Conservation (phyloP, 495 filamentous ascomycete species). For the Penicillium egyptiacum region DNA sequence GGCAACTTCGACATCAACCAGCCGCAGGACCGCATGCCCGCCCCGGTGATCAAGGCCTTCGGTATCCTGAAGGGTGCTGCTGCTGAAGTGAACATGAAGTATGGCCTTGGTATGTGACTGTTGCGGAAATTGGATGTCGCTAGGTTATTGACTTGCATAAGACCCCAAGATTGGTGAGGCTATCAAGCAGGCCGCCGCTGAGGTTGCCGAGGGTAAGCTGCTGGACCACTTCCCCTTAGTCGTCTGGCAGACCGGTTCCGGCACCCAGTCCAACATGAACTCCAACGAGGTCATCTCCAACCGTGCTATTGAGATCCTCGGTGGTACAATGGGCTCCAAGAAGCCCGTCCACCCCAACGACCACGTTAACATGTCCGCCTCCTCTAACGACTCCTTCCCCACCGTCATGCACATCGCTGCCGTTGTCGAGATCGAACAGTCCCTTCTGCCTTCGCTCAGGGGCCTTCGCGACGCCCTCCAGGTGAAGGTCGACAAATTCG, state of each 20-base stretch:
- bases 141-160: constrained; percentile 23
- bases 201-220: constrained; percentile 92
- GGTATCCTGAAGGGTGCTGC: constrained; percentile 97
- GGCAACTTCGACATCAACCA: constrained; percentile 99
- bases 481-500: constrained; percentile 85
- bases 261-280: constrained; percentile 99
- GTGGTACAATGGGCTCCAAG: constrained; percentile 90
- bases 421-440: constrained; percentile 85
- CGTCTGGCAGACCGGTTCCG: constrained; percentile 98
- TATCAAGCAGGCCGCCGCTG: constrained; percentile 89
- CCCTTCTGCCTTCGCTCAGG: constrained; percentile 78
- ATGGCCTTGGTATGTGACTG: constrained; percentile 75
- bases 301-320: constrained; percentile 96
- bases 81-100: constrained; percentile 93
- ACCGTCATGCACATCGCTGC: constrained; percentile 99
- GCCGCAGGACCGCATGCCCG: constrained; percentile 97
- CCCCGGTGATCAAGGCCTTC: constrained; percentile 86
- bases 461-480: constrained; percentile 80
- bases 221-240: constrained; percentile 98
- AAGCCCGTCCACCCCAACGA: constrained; percentile 99
- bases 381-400: constrained; percentile 98
- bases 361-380: constrained; percentile 98
- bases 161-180: constrained; percentile 91
- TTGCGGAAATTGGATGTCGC: background rate
- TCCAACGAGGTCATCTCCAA: constrained; percentile 99